phyloP scores from a whole-genome alignment of 2,329 filamentous ascomycete species.

The Alternaria angustiovoidea region DNA sequence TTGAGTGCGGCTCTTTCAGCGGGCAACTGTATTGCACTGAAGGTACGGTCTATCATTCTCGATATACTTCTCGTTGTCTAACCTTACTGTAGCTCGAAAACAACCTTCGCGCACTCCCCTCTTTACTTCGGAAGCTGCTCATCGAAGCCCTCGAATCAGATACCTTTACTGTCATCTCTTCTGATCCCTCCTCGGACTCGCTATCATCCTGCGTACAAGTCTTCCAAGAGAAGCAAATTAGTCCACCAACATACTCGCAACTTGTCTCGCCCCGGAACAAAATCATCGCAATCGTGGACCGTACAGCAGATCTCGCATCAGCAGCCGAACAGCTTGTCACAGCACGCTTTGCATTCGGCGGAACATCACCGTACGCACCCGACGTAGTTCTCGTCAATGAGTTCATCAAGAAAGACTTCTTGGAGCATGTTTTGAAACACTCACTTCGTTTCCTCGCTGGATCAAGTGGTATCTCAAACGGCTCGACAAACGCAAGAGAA shows the following conservation, averaged over 20 bases:
- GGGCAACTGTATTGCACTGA: slow-evolving; percentile 61
- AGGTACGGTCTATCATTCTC: slow-evolving; percentile 45
- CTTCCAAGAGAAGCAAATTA: slow-evolving; percentile 38
- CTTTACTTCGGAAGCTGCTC: slow-evolving; percentile 52
- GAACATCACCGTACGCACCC: slow-evolving; percentile 67
- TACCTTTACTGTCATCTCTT: slow-evolving; percentile 56
- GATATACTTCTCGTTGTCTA: neutral
- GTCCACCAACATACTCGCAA: slow-evolving; percentile 33
- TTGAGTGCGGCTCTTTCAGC: slow-evolving; percentile 59
- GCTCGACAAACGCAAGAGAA: slow-evolving; percentile 14
- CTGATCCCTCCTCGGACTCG: slow-evolving; percentile 36
- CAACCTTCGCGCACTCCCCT: slow-evolving; percentile 48
- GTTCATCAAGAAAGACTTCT: slow-evolving; percentile 64
- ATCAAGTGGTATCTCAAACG: slow-evolving; percentile 17
- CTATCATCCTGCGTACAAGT: slow-evolving; percentile 42
- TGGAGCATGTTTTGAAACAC: slow-evolving; percentile 58
- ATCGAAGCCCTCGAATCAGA: slow-evolving; percentile 56
- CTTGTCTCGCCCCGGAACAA: slow-evolving; percentile 48
- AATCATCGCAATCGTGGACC: slow-evolving; percentile 67
- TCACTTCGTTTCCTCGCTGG: slow-evolving; percentile 40
- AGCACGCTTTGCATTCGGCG: slow-evolving; percentile 64
- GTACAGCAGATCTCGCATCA: slow-evolving; percentile 62
- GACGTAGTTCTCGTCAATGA: slow-evolving; percentile 72
- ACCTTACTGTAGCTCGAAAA: slow-evolving; percentile 49
- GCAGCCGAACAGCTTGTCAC: slow-evolving; percentile 63